Conservation (phyloP, 805 yeast genomes). For the Scheffersomyces coipomensis region DNA sequence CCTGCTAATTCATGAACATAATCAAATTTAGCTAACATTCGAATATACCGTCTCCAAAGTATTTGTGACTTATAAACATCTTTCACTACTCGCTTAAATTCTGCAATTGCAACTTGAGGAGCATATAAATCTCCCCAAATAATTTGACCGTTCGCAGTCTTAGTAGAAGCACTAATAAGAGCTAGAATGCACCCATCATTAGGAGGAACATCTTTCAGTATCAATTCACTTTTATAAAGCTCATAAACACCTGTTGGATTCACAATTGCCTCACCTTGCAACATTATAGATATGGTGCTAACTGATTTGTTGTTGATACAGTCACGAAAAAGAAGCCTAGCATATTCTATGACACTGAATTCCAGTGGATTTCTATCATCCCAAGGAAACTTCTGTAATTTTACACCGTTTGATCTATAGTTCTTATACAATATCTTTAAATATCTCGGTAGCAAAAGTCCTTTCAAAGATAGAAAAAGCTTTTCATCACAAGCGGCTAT, state of each 20-base stretch:
- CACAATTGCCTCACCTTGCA: slow-evolving; percentile 32
- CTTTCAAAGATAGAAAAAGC: background rate
- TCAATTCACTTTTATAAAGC: slow-evolving; percentile 26
- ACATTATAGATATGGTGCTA: slow-evolving; percentile 30
- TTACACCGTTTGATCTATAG: slow-evolving; percentile 3
- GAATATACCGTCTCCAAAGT: slow-evolving; percentile 54
- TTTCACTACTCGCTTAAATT: slow-evolving; percentile 39
- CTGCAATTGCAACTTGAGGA: slow-evolving; percentile 58
- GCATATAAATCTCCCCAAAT: slow-evolving; percentile 55
- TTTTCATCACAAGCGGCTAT: background rate
- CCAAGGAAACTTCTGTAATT: slow-evolving; percentile 11
- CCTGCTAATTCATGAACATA: slow-evolving; percentile 49
- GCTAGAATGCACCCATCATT: slow-evolving; percentile 36
- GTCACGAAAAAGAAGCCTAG: slow-evolving; percentile 25
- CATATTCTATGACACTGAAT: slow-evolving; percentile 14
- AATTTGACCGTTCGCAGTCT: slow-evolving; percentile 13
- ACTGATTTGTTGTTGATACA: slow-evolving; percentile 21
- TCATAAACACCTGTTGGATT: slow-evolving; percentile 26
- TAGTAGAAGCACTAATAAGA: slow-evolving; percentile 48
- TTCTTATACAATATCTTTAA: slow-evolving; percentile 21
- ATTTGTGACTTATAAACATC: background rate
- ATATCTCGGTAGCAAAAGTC: slow-evolving; percentile 25
- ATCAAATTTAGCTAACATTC: slow-evolving; percentile 45
- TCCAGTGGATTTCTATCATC: slow-evolving; percentile 5
- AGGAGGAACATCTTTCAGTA: slow-evolving; percentile 14